These are phyloP conservation scores for Brassica juncea DNA, from an alignment of 345 rosid species.

Conservation along the genomic window DNA sequence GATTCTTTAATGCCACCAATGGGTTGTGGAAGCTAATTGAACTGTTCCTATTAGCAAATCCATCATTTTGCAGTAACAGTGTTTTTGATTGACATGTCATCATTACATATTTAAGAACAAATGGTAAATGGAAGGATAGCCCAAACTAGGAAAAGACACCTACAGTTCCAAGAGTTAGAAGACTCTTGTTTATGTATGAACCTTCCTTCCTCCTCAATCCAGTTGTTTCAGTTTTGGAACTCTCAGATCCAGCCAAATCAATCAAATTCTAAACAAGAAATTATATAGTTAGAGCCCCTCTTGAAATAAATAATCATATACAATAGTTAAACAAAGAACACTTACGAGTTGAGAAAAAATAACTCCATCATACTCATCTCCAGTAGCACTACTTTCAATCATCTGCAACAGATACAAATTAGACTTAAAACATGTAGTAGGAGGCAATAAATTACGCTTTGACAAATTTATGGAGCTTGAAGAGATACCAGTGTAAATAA, in stretches of 20 bases:
- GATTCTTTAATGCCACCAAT: constrained; percentile 7
- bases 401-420: constrained; percentile 54
- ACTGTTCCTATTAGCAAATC: background rate
- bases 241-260: constrained; percentile 99
- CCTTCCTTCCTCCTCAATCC: constrained; percentile 98
- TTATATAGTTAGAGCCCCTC: constrained; percentile 14
- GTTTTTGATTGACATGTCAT: constrained; percentile 12
- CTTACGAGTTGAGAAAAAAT: constrained; percentile 97
- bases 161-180: constrained; percentile 98
- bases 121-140: background rate
- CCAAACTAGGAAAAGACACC: constrained; percentile 35
- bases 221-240: constrained; percentile 99
- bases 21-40: constrained; percentile 5
- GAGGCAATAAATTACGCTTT: background rate
- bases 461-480: constrained; percentile 15
- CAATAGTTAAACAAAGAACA: constrained; percentile 25
- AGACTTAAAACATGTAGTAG: constrained; percentile 13
- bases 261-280: constrained; percentile 80
- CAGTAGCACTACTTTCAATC: constrained; percentile 94
- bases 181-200: constrained; percentile 98
- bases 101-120: background rate
- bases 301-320: constrained; percentile 6
- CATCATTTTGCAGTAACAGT: background rate
- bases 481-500: constrained; percentile 84
- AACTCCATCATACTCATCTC: constrained; percentile 98